Evolutionary conservation across 2,329 filamentous ascomycete species (phyloP).

Genomic region (Aspergillus persii): DNA sequence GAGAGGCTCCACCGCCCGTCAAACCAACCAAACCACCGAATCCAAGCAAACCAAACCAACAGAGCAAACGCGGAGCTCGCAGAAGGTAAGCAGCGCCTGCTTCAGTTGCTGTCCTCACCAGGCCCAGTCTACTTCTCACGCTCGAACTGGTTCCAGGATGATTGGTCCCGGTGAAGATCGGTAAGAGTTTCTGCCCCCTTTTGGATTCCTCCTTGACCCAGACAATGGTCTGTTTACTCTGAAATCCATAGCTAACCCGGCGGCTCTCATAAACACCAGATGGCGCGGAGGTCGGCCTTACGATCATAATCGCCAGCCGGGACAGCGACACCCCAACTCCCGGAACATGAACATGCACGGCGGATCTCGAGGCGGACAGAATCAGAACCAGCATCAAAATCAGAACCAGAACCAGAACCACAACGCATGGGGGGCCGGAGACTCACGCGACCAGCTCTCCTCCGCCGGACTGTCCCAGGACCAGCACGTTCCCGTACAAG

Average conservation of each 20-base stretch:
- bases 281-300: constrained; percentile 41
- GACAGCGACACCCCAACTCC: constrained; percentile 35
- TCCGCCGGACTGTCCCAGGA: constrained; percentile 28
- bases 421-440: constrained; percentile 20
- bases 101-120: neutral
- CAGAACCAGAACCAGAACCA: constrained; percentile 12
- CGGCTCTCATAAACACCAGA: constrained; percentile 21
- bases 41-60: neutral
- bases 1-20: constrained; percentile 12
- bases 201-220: neutral
- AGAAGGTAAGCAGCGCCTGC: neutral
- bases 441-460: constrained; percentile 21
- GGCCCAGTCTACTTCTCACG: neutral
- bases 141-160: constrained; percentile 25
- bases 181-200: constrained; percentile 22
- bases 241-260: constrained; percentile 2
- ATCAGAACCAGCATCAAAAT: neutral
- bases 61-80: neutral
- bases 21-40: neutral
- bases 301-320: constrained; percentile 36
- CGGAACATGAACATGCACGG: constrained; percentile 35
- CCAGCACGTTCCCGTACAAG: constrained; percentile 42
- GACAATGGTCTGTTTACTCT: constrained; percentile 6
- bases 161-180: constrained; percentile 38
- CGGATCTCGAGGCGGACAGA: constrained; percentile 27